phyloP scores from a whole-genome alignment of 1,284 basidiomycete genomes.

The Singerocomus rubriflavus region DNA sequence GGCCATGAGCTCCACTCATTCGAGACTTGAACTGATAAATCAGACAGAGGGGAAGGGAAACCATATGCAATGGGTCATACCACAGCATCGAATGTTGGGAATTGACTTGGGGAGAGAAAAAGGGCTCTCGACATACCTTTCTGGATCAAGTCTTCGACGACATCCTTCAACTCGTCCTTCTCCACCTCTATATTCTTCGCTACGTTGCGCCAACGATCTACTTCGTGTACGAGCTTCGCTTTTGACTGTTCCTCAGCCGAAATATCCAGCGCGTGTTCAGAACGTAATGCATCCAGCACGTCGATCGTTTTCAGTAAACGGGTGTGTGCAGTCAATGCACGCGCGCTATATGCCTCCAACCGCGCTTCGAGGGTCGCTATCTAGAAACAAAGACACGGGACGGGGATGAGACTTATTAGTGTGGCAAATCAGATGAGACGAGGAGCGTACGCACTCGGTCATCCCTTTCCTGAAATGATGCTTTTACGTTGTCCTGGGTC shows the following conservation, averaged over 20 bases:
- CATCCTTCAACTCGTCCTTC: constrained; percentile 52
- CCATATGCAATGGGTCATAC: not conserved
- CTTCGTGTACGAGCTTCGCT: constrained; percentile 37
- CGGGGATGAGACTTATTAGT: too few relatives aligned
- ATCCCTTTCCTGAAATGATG: constrained; percentile 29
- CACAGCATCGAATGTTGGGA: constrained; percentile 2
- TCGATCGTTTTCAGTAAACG: constrained; percentile 52
- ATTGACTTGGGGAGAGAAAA: not conserved
- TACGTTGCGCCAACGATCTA: constrained; percentile 35
- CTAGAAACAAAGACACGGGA: constrained; percentile 24
- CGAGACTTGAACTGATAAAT: constrained; percentile 46
- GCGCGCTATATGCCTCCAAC: constrained; percentile 40
- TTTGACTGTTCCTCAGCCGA: constrained; percentile 35
- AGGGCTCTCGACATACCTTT: constrained; percentile 45
- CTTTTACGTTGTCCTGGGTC: constrained; percentile 15
- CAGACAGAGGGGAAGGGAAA: not conserved
- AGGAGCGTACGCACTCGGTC: constrained; percentile 26
- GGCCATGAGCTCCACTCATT: constrained; percentile 54
- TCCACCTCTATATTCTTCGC: constrained; percentile 44
- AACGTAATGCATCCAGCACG: constrained; percentile 45
- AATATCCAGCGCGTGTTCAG: constrained; percentile 43
- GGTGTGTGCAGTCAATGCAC: constrained; percentile 45
- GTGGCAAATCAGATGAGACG: too few relatives aligned
- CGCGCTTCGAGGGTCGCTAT: constrained; percentile 38
- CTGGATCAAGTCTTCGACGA: constrained; percentile 50